A percentile compares a stretch with the other conserved stretches of the same genome.
These are phyloP conservation scores for Pharnaceum exiguum DNA, from an alignment of 148 eudicot species.

Conservation along the genomic window DNA sequence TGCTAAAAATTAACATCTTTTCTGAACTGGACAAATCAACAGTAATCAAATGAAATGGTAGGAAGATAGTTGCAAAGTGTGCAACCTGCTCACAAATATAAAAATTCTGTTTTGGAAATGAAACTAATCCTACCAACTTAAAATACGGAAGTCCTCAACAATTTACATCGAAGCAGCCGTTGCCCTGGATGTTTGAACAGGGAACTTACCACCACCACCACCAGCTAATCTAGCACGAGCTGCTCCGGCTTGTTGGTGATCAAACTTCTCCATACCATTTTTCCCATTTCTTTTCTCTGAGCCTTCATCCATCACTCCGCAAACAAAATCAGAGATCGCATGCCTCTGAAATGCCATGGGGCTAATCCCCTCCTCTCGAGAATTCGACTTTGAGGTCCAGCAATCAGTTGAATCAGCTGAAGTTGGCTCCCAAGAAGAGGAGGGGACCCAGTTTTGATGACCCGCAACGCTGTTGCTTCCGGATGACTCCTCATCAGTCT, in stretches of 20 bases:
- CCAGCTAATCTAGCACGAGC: conserved; percentile 33
- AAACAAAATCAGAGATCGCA: conserved; percentile 29
- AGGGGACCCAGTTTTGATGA: conserved; percentile 46
- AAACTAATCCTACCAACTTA: not conserved
- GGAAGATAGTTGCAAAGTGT: conserved; percentile 22
- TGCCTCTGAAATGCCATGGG: conserved; percentile 36
- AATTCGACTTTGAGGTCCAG: conserved; percentile 46
- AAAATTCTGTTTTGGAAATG: not conserved
- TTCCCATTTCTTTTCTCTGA: conserved; percentile 14
- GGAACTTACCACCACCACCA: conserved; percentile 28
- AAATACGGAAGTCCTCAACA: not conserved
- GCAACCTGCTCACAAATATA: conserved; percentile 19
- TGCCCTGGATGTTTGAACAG: conserved; percentile 9
- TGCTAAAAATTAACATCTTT: not conserved
- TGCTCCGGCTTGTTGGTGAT: conserved; percentile 30
- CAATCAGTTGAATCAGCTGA: conserved; percentile 81
- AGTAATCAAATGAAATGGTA: conserved; percentile 12
- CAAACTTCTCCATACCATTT: conserved; percentile 24
- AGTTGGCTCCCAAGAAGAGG: conserved; percentile 76
- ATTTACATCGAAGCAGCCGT: conserved; percentile 21
- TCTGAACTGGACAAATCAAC: conserved; percentile 6
- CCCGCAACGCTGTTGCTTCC: conserved; percentile 76
- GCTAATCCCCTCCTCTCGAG: conserved; percentile 27
- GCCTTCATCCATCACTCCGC: conserved; percentile 12
- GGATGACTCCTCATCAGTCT: conserved; percentile 73